Base-by-base conservation (phyloP, 2,329 filamentous ascomycete genomes). In the Fusarium globosum region DNA sequence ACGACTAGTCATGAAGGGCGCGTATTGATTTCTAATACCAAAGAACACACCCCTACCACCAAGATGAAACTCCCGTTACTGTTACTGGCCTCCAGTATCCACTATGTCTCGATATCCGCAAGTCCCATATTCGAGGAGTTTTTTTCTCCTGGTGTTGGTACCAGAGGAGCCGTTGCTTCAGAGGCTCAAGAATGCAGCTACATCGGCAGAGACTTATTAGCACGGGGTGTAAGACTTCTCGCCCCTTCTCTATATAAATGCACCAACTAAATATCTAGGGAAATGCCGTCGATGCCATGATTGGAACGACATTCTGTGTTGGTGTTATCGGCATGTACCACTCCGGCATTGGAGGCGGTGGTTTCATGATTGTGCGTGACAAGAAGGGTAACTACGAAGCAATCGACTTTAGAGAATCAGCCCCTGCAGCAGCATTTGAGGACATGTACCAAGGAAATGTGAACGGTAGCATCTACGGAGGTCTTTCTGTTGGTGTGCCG, bases 331-430 rank as follows among this genome's bases (percentile, higher is more conserved):
- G 88, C 63, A 93, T 93, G 90, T 93, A 94, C 76, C 93, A 95
- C 80, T 89, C 89, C 45, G 95, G 96, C 21, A 92, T 98, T 67
- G 95, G 94, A 26, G 96, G 96, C 12, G 96, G 96, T 45, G 96
- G 96, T 5, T 98, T 98, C 83, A 93, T 95, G 88, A 86, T 97
- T 10, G 89, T 97, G 10, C 91, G 94, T 53, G 87, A 90, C 39
- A 84, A 89, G 21, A 86, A 94, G 66, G 94, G 94, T n/a, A 85
- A 86, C 23, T 97, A 95, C 79, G 94, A 97, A 79, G 91, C 92
- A 66, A 91, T 98, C 75, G 96, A 98, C 82, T 98, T 97, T 79
- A 88, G 96, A 52, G 96, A 98, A 81, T 90, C 92, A 1, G 96
- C 96, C 0, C 96, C 96, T 2, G 93, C 92, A 0, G 93, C 94